phyloP scores from a whole-genome alignment of 495 filamentous ascomycete genomes.

The Corynascus novoguineensis region DNA sequence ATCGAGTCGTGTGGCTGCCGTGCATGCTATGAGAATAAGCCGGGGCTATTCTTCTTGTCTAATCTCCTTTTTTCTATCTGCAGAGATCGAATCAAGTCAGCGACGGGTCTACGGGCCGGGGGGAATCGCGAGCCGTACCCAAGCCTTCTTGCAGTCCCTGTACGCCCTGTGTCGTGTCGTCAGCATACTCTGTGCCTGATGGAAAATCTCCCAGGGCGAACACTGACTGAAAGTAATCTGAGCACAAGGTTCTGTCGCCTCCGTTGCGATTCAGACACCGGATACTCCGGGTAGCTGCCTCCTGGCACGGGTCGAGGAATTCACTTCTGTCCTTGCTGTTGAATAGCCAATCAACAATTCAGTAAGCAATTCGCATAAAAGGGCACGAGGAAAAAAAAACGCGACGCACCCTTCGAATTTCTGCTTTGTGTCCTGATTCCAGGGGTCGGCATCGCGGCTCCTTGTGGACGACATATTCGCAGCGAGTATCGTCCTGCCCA shows the following conservation, averaged over 20 bases:
- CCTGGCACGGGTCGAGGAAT: slow-evolving; percentile 91
- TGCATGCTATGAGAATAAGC: not conserved
- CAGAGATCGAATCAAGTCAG: not conserved
- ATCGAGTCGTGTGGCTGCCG: not conserved
- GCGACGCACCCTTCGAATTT: slow-evolving; percentile 16
- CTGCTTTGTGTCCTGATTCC: slow-evolving; percentile 13
- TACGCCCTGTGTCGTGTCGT: slow-evolving; percentile 60
- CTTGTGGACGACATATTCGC: slow-evolving; percentile 13
- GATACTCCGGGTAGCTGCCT: slow-evolving; percentile 80
- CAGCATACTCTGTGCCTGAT: slow-evolving; percentile 9
- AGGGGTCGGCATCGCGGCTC: slow-evolving; percentile 2
- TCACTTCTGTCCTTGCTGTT: slow-evolving; percentile 74
- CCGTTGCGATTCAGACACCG: slow-evolving; percentile 82
- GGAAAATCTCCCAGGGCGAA: not conserved
- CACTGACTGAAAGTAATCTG: slow-evolving; percentile 87
- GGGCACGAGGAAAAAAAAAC: not conserved
- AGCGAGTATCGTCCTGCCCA: not conserved
- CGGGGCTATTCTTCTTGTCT: slow-evolving; percentile 35
- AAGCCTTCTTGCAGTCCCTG: slow-evolving; percentile 88
- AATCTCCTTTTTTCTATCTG: slow-evolving; percentile 50
- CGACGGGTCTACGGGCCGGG: not conserved
- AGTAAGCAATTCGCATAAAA: not conserved
- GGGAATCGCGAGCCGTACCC: slow-evolving; percentile 53
- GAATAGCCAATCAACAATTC: not conserved
- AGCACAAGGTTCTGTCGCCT: slow-evolving; percentile 78